These are phyloP conservation scores for Ilex paraguariensis DNA, from an alignment of 305 asterid species.

Conservation along the genomic window DNA sequence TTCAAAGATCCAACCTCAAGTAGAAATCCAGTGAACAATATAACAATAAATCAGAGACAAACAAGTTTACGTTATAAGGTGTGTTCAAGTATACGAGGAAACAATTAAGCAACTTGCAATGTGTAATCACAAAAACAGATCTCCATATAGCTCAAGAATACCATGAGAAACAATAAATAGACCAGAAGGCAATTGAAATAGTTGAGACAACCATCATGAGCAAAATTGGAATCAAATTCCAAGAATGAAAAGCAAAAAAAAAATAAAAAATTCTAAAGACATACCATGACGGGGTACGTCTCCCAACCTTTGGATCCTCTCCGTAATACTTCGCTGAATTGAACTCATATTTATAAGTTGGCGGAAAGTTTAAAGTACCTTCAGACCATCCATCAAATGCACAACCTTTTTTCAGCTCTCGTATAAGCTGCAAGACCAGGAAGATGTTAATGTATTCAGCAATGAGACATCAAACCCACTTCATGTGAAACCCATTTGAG, in stretches of 20 bases:
- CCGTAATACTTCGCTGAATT: background rate
- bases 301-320: background rate
- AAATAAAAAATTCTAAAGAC: background rate
- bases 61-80: too few relatives aligned
- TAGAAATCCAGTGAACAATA: too few relatives aligned
- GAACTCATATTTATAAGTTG: slow-evolving; percentile 2
- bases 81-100: too few relatives aligned
- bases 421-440: background rate
- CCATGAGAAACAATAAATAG: too few relatives aligned
- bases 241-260: too few relatives aligned
- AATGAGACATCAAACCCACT: too few relatives aligned
- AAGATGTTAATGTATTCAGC: too few relatives aligned
- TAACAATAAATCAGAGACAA: too few relatives aligned
- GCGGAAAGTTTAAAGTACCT: slow-evolving; percentile 4
- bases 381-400: slow-evolving; percentile 4
- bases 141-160: too few relatives aligned
- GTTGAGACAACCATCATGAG: background rate
- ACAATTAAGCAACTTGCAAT: background rate
- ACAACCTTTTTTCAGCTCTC: slow-evolving; percentile 1
- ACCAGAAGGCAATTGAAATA: too few relatives aligned
- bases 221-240: background rate
- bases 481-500: too few relatives aligned
- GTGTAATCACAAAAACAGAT: background rate
- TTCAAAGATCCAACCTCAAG: too few relatives aligned
- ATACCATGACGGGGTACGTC: slow-evolving; percentile 4